Evolutionary conservation across 225 moss, liverwort and hornwort species (phyloP).

Genomic region (Takakia lepidozioides): DNA sequence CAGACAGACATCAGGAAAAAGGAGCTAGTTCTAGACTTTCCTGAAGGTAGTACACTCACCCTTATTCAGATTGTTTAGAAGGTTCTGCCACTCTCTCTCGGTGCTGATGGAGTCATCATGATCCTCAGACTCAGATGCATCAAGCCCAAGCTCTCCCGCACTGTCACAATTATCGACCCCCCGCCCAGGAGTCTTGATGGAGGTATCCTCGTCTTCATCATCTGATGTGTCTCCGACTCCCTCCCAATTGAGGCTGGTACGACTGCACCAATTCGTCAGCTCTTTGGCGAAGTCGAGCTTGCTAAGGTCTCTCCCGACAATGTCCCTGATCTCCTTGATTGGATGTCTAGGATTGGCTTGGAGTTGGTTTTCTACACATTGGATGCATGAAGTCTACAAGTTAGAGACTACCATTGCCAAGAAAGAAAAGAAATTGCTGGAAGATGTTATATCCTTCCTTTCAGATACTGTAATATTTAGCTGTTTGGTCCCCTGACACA

Average conservation of each 20-base stretch:
- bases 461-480: neutral
- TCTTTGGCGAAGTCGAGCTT: slow-evolving; percentile 9
- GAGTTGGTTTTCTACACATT: neutral
- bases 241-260: slow-evolving; percentile 12
- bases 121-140: slow-evolving; percentile 12
- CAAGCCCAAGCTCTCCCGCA: neutral
- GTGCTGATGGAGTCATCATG: slow-evolving; percentile 9
- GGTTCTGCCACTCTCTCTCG: slow-evolving; percentile 20
- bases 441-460: too few species aligned
- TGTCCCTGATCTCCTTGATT: slow-evolving; percentile 1
- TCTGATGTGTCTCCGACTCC: slow-evolving; percentile 7
- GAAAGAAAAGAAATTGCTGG: neutral
- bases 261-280: slow-evolving; percentile 6
- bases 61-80: slow-evolving; percentile 14
- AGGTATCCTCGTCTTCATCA: slow-evolving; percentile 5
- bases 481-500: neutral
- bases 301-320: slow-evolving; percentile 6
- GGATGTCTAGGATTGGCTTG: neutral
- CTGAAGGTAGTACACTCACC: slow-evolving; percentile 4
- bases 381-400: neutral
- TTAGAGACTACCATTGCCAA: neutral
- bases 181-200: neutral
- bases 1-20: too few species aligned
- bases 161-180: slow-evolving; percentile 5
- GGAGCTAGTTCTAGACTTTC: too few species aligned